A percentile compares a stretch with the other conserved stretches of the same genome.
Evolutionary conservation across 495 filamentous ascomycete genomes (phyloP).

Genomic region (Penicillium nucicola): DNA sequence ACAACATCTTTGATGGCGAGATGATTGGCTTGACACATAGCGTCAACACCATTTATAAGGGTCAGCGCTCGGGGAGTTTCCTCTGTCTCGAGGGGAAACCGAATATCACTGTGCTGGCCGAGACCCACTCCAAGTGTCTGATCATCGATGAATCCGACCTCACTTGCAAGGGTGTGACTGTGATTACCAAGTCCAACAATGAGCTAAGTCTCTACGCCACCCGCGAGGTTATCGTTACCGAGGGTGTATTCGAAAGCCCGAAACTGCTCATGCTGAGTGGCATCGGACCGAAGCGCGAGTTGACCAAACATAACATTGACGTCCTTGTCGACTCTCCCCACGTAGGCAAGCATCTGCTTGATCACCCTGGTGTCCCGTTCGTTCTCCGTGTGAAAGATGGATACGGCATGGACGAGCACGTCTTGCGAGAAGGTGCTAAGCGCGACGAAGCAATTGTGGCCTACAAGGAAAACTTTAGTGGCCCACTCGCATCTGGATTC

Average conservation of each 20-base stretch:
- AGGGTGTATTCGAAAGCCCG: constrained; percentile 56
- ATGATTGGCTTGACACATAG: constrained; percentile 47
- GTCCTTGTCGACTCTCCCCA: constrained; percentile 49
- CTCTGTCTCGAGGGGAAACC: constrained; percentile 45
- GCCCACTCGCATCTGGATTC: constrained; percentile 43
- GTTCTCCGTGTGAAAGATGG: constrained; percentile 50
- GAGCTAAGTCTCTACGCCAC: constrained; percentile 5
- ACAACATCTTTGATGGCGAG: constrained; percentile 36
- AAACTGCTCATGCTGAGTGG: constrained; percentile 63
- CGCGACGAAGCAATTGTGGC: constrained; percentile 23
- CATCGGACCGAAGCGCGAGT: constrained; percentile 48
- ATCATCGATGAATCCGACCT: constrained; percentile 38
- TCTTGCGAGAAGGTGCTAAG: constrained; percentile 34
- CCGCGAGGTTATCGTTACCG: constrained; percentile 57
- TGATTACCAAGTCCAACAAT: constrained; percentile 34
- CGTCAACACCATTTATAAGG: constrained; percentile 51
- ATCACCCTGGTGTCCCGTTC: constrained; percentile 46
- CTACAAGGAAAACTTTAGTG: constrained; percentile 41
- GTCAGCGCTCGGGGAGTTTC: constrained; percentile 44
- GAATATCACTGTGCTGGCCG: constrained; percentile 45
- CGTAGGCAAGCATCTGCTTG: constrained; percentile 60
- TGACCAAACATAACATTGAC: constrained; percentile 42
- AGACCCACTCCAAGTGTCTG: constrained; percentile 42
- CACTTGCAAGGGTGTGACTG: constrained; percentile 28
- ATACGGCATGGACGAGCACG: constrained; percentile 43